A percentile compares a stretch with the other conserved stretches of the same genome.
phyloP scores from a whole-genome alignment of 768 basidiomycete genomes.

The Coprinopsis marcescibilis region DNA sequence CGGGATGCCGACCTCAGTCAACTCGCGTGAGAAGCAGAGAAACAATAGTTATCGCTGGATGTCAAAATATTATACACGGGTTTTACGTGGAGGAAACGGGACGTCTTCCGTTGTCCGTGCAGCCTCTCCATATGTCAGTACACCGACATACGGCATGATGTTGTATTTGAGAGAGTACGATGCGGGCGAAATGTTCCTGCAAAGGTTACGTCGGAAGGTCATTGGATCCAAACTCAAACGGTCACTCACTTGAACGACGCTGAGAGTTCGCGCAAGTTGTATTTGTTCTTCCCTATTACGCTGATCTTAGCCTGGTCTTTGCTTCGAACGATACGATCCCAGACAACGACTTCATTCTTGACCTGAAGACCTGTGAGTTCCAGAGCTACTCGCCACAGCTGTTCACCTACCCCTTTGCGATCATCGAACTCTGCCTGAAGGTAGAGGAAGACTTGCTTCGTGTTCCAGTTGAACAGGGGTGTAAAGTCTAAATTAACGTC shows the following conservation, averaged over 20 bases:
- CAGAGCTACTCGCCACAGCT: neutral
- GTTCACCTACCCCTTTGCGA: conserved; percentile 55
- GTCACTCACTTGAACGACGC: conserved; percentile 65
- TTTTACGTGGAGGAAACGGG: conserved; percentile 34
- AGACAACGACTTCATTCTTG: conserved; percentile 66
- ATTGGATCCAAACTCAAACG: conserved; percentile 5
- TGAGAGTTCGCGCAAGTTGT: conserved; percentile 72
- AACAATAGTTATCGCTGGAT: neutral
- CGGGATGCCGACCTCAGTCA: neutral
- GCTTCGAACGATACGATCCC: conserved; percentile 87
- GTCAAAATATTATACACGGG: conserved; percentile 28
- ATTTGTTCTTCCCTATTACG: conserved; percentile 72
- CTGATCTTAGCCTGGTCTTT: conserved; percentile 69
- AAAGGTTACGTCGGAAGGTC: conserved; percentile 4
- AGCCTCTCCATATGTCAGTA: conserved; percentile 74
- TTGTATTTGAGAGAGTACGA: conserved; percentile 81
- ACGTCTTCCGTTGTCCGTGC: conserved; percentile 33
- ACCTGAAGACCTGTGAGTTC: conserved; percentile 11
- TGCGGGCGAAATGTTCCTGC: conserved; percentile 58
- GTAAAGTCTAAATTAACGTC: conserved; percentile 52
- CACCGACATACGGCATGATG: conserved; percentile 84
- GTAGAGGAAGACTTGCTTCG: conserved; percentile 90
- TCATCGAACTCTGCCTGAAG: conserved; percentile 81
- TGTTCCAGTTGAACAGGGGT: conserved; percentile 91
- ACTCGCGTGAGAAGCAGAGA: neutral